Conservation (phyloP, 169 alveolate species). For the Theileria parva region DNA sequence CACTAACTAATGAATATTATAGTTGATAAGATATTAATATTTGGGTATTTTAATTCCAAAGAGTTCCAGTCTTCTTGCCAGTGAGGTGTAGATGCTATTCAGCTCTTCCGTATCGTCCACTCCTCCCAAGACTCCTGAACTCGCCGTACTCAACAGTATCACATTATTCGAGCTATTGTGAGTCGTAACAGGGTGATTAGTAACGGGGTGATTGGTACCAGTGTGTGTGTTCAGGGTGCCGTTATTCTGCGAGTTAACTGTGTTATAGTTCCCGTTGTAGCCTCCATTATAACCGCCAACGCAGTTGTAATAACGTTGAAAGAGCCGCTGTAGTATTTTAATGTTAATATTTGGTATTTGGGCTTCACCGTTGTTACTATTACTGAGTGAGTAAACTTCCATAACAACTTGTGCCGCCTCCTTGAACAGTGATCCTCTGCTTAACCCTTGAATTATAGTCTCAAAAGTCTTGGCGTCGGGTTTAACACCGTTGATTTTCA, state of each 20-base stretch:
- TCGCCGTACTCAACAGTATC: too few species aligned
- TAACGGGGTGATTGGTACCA: too few species aligned
- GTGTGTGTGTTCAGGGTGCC: too few species aligned
- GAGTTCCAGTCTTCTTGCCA: slow-evolving; percentile 28
- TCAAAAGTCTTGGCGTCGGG: slow-evolving; percentile 79
- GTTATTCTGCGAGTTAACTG: too few species aligned
- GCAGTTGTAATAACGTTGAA: slow-evolving; percentile 32
- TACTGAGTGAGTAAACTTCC: slow-evolving; percentile 47
- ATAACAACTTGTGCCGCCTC: slow-evolving; percentile 56
- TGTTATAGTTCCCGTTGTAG: too few species aligned
- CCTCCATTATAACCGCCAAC: too few species aligned
- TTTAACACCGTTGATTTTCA: slow-evolving; percentile 61
- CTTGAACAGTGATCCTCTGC: slow-evolving; percentile 42
- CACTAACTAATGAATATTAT: neutral
- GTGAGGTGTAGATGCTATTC: slow-evolving; percentile 25
- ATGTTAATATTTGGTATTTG: slow-evolving; percentile 43
- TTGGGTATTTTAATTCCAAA: slow-evolving; percentile 26
- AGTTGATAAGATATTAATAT: neutral
- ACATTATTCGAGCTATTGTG: too few species aligned
- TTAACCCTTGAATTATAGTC: slow-evolving; percentile 58
- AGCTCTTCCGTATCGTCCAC: slow-evolving; percentile 7
- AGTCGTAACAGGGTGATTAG: too few species aligned
- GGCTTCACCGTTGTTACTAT: slow-evolving; percentile 26
- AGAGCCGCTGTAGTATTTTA: slow-evolving; percentile 49
- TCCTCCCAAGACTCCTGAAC: too few species aligned